phyloP scores from a whole-genome alignment of 352 stramenopile genomes.

The Peronospora farinosa region DNA sequence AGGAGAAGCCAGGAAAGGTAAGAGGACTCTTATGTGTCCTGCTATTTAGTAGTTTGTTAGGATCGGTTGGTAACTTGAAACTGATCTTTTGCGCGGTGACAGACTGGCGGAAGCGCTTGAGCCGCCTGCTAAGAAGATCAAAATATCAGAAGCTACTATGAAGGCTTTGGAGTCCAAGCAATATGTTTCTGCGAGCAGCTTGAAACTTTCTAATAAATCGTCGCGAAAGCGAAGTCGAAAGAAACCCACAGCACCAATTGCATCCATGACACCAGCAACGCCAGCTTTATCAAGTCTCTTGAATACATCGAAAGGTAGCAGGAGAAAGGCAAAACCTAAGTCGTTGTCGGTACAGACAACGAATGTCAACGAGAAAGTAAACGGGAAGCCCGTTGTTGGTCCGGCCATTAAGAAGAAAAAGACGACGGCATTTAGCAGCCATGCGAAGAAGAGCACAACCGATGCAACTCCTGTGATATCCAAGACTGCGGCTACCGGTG shows the following conservation, averaged over 20 bases:
- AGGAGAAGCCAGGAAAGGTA: constrained; percentile 28
- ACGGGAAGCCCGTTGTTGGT: constrained; percentile 1
- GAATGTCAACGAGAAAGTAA: constrained; percentile 14
- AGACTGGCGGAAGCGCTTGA: constrained; percentile 27
- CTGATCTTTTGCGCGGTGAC: neutral
- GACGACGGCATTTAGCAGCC: constrained; percentile 1
- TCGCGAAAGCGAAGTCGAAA: constrained; percentile 31
- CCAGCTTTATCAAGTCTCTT: constrained; percentile 10
- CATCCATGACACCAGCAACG: constrained; percentile 6
- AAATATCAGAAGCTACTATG: constrained; percentile 28
- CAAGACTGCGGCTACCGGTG: constrained; percentile 5
- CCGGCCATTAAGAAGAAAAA: constrained; percentile 15
- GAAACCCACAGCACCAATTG: constrained; percentile 20
- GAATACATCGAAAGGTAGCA: constrained; percentile 4
- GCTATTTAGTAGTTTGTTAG: neutral
- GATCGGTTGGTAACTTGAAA: neutral
- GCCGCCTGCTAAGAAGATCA: constrained; percentile 36
- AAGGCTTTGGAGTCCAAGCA: constrained; percentile 24
- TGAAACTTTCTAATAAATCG: constrained; percentile 6
- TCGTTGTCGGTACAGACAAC: constrained; percentile 5
- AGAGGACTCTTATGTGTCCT: neutral
- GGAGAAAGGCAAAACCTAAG: constrained; percentile 15
- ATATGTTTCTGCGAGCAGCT: constrained; percentile 3
- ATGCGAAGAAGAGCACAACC: constrained; percentile 11
- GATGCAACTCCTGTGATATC: neutral